phyloP scores from a whole-genome alignment of 345 rosid genomes.

The Linum trigynum region DNA sequence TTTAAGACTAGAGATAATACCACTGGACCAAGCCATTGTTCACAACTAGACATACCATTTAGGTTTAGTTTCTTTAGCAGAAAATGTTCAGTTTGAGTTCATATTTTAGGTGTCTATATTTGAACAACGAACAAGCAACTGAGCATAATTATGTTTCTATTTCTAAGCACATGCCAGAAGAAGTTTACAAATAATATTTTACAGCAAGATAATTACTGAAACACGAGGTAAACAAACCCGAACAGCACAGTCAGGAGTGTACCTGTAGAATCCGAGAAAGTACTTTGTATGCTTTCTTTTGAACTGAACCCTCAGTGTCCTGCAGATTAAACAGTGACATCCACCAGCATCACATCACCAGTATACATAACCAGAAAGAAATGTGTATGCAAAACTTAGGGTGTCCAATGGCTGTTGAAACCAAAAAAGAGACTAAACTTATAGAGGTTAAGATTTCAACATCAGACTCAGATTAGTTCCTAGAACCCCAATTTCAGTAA shows the following conservation, averaged over 20 bases:
- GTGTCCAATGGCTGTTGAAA: not conserved
- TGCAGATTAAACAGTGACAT: slow-evolving; percentile 23
- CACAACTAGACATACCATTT: too few species aligned
- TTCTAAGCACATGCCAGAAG: too few species aligned
- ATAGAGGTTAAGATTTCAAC: too few species aligned
- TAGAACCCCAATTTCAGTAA: not conserved
- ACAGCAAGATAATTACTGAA: too few species aligned
- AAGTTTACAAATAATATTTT: not conserved
- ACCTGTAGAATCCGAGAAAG: slow-evolving; percentile 79
- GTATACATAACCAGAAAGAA: not conserved
- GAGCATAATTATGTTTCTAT: too few species aligned
- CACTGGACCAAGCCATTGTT: too few species aligned
- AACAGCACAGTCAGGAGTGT: slow-evolving; percentile 5
- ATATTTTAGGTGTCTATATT: too few species aligned
- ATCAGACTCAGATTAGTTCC: not conserved
- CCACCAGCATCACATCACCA: not conserved
- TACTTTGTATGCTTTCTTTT: slow-evolving; percentile 91
- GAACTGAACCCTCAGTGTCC: slow-evolving; percentile 66
- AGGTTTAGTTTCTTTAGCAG: too few species aligned
- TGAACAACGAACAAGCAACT: too few species aligned
- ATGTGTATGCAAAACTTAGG: not conserved
- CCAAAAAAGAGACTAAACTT: too few species aligned
- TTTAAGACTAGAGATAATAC: too few species aligned
- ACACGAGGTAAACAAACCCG: not conserved
- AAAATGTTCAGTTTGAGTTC: too few species aligned